A percentile compares a stretch with the other conserved stretches of the same genome.
phyloP scores from a whole-genome alignment of 2,329 filamentous ascomycete species.

The Xylaria arbuscula region DNA sequence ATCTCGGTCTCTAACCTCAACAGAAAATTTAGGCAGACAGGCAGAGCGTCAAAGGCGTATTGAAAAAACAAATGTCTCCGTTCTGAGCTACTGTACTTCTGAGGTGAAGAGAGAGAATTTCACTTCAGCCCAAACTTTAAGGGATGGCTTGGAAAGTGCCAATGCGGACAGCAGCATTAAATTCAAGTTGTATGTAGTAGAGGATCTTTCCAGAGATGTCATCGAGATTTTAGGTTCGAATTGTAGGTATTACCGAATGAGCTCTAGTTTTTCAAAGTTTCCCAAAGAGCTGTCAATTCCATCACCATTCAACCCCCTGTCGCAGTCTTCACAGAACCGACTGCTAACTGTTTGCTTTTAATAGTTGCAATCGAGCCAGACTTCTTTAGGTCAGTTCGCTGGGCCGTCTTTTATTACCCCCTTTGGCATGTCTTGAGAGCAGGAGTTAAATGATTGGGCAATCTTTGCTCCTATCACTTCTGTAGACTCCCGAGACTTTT shows the following conservation, averaged over 20 bases:
- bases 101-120: slow-evolving; percentile 21
- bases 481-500: too few relatives aligned
- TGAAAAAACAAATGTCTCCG: slow-evolving; percentile 32
- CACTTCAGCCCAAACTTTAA: slow-evolving; percentile 10
- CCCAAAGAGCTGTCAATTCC: neutral
- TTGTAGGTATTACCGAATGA: slow-evolving; percentile 24
- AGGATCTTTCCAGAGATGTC: slow-evolving; percentile 41
- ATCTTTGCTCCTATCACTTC: too few relatives aligned
- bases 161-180: slow-evolving; percentile 5
- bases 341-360: neutral
- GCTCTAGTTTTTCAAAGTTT: neutral
- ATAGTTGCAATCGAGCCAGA: slow-evolving; percentile 39
- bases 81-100: slow-evolving; percentile 33
- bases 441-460: too few relatives aligned
- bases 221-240: slow-evolving; percentile 38
- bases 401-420: too few relatives aligned
- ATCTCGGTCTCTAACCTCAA: neutral
- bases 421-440: too few relatives aligned
- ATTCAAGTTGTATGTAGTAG: slow-evolving; percentile 39
- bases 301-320: neutral
- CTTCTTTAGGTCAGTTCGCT: slow-evolving; percentile 27
- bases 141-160: neutral
- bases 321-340: neutral
- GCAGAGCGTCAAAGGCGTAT: slow-evolving; percentile 22
- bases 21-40: slow-evolving; percentile 8